Evolutionary conservation across 768 basidiomycete genomes (phyloP).

Genomic region (Krasilnikovozyma curviuscula): DNA sequence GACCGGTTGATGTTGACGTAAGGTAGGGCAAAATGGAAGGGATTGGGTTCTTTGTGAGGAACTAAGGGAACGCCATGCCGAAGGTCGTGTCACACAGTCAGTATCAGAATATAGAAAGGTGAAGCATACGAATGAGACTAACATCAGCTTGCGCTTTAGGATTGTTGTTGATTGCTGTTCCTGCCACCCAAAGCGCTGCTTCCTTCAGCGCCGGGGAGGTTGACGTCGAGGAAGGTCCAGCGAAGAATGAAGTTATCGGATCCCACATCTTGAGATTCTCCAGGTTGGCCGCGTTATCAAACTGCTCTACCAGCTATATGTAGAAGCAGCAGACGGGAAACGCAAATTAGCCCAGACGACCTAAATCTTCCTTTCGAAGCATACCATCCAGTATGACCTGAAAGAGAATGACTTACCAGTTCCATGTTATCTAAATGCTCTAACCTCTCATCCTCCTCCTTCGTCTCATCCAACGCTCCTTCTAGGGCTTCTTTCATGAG

Average conservation of each 20-base stretch:
- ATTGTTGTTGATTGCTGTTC: slow-evolving; percentile 68
- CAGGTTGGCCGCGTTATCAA: slow-evolving; percentile 81
- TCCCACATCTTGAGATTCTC: slow-evolving; percentile 59
- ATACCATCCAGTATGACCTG: background rate
- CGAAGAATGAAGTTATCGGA: slow-evolving; percentile 47
- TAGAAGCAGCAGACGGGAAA: background rate
- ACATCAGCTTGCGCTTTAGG: slow-evolving; percentile 62
- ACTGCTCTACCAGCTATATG: slow-evolving; percentile 55
- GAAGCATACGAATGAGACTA: slow-evolving; percentile 19
- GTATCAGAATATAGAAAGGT: background rate
- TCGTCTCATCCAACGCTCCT: slow-evolving; percentile 20
- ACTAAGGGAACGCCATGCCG: slow-evolving; percentile 13
- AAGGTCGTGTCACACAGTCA: background rate
- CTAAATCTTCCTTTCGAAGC: background rate
- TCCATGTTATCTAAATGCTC: slow-evolving; percentile 48
- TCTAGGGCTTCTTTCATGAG: slow-evolving; percentile 45
- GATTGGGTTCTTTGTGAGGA: slow-evolving; percentile 40
- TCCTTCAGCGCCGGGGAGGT: too few relatives aligned
- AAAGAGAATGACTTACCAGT: slow-evolving; percentile 40
- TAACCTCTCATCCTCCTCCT: slow-evolving; percentile 20
- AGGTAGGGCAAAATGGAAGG: slow-evolving; percentile 39
- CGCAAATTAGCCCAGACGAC: background rate
- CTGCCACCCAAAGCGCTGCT: slow-evolving; percentile 87
- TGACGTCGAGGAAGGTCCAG: slow-evolving; percentile 46
- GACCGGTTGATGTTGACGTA: slow-evolving; percentile 14